Evolutionary conservation across 2,329 filamentous ascomycete species (phyloP), one percentile per base, ranked within the genome.

Genomic region (Fusarium sp.): DNA sequence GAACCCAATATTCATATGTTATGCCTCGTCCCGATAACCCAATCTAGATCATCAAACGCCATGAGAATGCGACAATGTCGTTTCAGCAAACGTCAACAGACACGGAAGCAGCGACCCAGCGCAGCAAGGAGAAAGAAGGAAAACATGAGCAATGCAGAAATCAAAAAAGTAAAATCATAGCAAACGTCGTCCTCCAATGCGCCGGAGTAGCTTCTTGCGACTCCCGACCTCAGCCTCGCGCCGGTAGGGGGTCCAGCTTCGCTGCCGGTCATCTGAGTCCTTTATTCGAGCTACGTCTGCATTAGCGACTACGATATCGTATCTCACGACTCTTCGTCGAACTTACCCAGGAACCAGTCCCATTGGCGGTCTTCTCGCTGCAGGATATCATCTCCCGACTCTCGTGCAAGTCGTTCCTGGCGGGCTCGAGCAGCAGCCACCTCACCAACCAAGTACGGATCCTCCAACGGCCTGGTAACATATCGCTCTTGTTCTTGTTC

Each of bases 361-460:
- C 87, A 89, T 46, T 85, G 81, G 60, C 81, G 79, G 67, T 89
- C 85, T 77, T 90, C 87, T 31, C 82, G 79, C 41, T 85, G 76
- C 54, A 90, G 77, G 40, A 87, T 77, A 58, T 87, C 85, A 25
- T 85, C 84, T 1, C 82, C 82, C 37, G 80, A 82, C 77, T 90
- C 85, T 51, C 84, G 79, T n/a, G 82, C 82, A 27, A 90, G 76
- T 63, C 89, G 81, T 72, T 87, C 85, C n/a, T 79, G 77, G 41
- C 87, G 81, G 10, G 88, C 87, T 63, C 82, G 77, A 11, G 82
- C 80, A 4, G 90, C 90, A 5, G 88, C 89, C 49, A 83, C 83
- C 77, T 91, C 88, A 33, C 90, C 90, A 3, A 91, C 90, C 11
- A 91, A 79, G 57, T 89, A 84, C 1, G 89, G 89, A 67, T 91